Evolutionary conservation across 306 rosid genomes (phyloP).

Genomic region (Quercus parvula): DNA sequence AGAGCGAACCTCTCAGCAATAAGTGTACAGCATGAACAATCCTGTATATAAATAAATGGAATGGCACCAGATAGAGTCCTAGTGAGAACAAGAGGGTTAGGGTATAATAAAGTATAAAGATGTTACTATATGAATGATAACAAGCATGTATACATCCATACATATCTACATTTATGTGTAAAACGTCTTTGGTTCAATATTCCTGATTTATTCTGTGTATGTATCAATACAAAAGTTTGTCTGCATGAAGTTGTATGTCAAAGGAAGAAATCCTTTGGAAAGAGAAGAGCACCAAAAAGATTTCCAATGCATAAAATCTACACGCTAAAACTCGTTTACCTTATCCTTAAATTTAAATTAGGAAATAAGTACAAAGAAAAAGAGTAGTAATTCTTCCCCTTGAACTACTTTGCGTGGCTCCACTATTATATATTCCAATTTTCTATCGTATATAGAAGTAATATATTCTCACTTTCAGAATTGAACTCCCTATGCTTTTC

Average conservation of each 20-base stretch:
- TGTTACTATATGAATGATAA: too few species aligned
- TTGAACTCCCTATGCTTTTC: neutral
- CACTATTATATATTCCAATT: neutral
- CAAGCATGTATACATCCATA: neutral
- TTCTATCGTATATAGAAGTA: neutral
- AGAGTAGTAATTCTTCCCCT: neutral
- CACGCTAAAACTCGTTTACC: neutral
- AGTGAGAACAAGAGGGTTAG: neutral
- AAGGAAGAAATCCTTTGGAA: neutral
- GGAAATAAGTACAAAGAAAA: neutral
- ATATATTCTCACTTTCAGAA: neutral
- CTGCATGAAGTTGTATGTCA: neutral
- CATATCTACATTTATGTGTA: neutral
- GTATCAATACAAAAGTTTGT: neutral
- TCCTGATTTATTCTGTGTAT: too few species aligned
- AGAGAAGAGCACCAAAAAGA: neutral
- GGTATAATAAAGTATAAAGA: too few species aligned
- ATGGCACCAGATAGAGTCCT: neutral
- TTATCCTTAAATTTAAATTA: neutral
- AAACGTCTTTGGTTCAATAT: neutral
- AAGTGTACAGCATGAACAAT: conserved; percentile 61
- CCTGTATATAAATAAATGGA: conserved; percentile 39
- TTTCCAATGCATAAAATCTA: too few species aligned
- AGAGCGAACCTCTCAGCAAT: conserved; percentile 64
- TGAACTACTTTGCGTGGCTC: neutral